phyloP scores from a whole-genome alignment of 2,329 filamentous ascomycete species.

The Ceratocystiopsis sp. region DNA sequence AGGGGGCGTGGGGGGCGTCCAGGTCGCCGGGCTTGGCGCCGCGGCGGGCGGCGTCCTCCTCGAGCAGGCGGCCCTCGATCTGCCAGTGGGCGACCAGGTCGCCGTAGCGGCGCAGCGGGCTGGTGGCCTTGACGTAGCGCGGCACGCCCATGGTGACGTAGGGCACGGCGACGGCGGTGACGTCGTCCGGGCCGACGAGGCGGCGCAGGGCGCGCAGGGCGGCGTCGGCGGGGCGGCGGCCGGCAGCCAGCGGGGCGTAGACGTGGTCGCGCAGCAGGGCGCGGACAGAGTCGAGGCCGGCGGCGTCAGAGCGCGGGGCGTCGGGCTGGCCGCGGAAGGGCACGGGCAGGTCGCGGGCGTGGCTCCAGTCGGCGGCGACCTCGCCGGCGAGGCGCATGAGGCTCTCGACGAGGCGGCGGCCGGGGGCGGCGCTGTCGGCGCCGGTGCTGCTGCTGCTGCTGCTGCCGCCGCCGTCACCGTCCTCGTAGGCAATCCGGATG shows the following conservation, averaged over 20 bases:
- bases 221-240: constrained; percentile 15
- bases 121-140: constrained; percentile 47
- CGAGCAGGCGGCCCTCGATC: constrained; percentile 38
- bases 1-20: constrained; percentile 17
- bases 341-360: constrained; percentile 37
- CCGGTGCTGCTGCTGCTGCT: not conserved
- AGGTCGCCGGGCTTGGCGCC: not conserved
- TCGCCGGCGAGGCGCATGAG: constrained; percentile 46
- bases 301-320: constrained; percentile 18
- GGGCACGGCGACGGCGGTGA: constrained; percentile 34
- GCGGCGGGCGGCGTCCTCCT: constrained; percentile 17
- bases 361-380: constrained; percentile 43
- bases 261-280: constrained; percentile 21
- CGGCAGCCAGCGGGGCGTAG: constrained; percentile 21
- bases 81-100: constrained; percentile 52
- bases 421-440: constrained; percentile 6
- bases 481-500: constrained; percentile 25
- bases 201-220: constrained; percentile 17
- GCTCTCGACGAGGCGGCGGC: constrained; percentile 25
- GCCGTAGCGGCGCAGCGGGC: constrained; percentile 45
- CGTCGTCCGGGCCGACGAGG: constrained; percentile 32
- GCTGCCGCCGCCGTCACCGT: constrained; percentile 1
- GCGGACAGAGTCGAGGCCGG: constrained; percentile 14
- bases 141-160: constrained; percentile 41
- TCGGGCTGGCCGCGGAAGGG: constrained; percentile 38